Conservation (phyloP, 2,329 filamentous ascomycete species). For the Lasiodiplodia citricola region DNA sequence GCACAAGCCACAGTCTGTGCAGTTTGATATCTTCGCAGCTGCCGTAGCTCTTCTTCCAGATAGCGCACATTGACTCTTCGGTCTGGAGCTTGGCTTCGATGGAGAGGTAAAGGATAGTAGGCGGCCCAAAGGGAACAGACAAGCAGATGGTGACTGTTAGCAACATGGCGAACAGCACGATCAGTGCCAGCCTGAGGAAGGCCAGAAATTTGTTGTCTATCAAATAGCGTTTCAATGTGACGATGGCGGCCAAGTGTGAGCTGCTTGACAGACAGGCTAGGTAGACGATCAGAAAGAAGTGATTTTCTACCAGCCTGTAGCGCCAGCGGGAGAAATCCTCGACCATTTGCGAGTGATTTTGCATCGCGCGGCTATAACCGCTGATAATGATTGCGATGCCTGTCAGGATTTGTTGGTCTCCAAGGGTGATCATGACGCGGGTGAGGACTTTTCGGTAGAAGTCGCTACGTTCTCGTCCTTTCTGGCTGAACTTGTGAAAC, state of each 20-base stretch:
- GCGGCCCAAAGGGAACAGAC: slow-evolving; percentile 28
- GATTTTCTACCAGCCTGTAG: background rate
- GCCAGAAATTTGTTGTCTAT: slow-evolving; percentile 38
- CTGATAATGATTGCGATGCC: slow-evolving; percentile 38
- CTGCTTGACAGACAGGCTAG: slow-evolving; percentile 39
- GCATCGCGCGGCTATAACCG: slow-evolving; percentile 28
- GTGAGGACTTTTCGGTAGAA: slow-evolving; percentile 38
- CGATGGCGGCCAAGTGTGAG: slow-evolving; percentile 40
- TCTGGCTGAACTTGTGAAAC: slow-evolving; percentile 38
- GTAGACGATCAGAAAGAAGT: slow-evolving; percentile 35
- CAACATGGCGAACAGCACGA: slow-evolving; percentile 37
- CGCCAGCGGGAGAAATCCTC: background rate
- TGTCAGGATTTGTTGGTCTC: slow-evolving; percentile 41
- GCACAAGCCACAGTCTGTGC: background rate
- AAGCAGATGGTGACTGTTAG: slow-evolving; percentile 38
- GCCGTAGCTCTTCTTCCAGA: background rate
- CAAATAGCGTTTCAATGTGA: slow-evolving; percentile 41
- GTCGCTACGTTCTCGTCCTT: slow-evolving; percentile 12
- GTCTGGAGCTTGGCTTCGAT: background rate
- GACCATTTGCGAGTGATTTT: background rate
- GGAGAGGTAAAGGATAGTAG: background rate
- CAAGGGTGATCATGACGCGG: slow-evolving; percentile 39
- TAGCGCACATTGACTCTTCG: background rate
- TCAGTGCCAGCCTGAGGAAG: slow-evolving; percentile 36
- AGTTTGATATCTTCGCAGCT: background rate